A percentile compares a stretch with the other conserved stretches of the same genome.
Evolutionary conservation across 768 basidiomycete genomes (phyloP).

Genomic region (Cystobasidium onofrii): DNA sequence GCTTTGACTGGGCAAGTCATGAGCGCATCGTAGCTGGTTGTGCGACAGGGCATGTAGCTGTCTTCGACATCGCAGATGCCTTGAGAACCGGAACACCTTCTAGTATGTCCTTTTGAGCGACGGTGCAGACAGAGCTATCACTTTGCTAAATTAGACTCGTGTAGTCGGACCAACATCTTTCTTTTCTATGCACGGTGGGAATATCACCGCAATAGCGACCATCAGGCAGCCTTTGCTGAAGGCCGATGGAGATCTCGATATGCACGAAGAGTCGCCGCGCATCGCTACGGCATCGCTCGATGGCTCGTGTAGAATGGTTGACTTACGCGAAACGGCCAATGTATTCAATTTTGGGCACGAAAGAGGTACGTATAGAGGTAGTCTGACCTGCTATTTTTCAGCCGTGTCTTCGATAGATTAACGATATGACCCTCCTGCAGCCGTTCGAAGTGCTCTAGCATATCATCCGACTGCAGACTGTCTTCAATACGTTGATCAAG

Average conservation of each 20-base stretch:
- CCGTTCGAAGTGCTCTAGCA: constrained; percentile 62
- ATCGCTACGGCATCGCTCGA: constrained; percentile 74
- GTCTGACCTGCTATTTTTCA: too few relatives aligned
- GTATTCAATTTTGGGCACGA: constrained; percentile 28
- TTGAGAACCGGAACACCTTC: constrained; percentile 31
- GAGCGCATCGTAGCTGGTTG: constrained; percentile 72
- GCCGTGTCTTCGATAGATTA: too few relatives aligned
- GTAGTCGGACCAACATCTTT: constrained; percentile 59
- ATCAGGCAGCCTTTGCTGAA: constrained; percentile 56
- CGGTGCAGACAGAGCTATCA: not conserved
- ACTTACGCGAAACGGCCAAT: constrained; percentile 56
- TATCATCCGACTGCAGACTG: constrained; percentile 64
- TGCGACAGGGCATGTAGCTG: constrained; percentile 50
- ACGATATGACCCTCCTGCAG: too few relatives aligned
- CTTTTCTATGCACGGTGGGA: constrained; percentile 65
- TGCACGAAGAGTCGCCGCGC: constrained; percentile 59
- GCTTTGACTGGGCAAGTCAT: constrained; percentile 84
- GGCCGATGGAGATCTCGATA: constrained; percentile 42
- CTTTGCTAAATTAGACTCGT: not conserved
- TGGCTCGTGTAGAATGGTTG: constrained; percentile 65
- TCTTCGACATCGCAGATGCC: constrained; percentile 44
- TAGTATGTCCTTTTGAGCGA: not conserved
- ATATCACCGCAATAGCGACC: constrained; percentile 69
- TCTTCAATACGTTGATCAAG: constrained; percentile 69
- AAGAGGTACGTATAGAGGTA: constrained; percentile 31